phyloP scores from a whole-genome alignment of 441 rosid genomes.

The Croton laevigatus region DNA sequence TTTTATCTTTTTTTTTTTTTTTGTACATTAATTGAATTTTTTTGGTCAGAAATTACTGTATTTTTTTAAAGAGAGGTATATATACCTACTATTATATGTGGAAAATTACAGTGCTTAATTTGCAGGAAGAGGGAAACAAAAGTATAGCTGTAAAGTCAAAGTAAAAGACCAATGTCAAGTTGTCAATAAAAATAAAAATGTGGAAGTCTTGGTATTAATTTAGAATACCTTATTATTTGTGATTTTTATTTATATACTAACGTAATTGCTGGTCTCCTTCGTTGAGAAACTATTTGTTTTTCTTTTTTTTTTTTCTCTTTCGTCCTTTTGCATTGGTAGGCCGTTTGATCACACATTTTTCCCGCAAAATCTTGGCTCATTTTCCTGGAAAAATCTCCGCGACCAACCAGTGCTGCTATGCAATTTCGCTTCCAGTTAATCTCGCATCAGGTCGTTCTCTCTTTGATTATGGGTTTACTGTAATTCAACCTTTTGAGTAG shows the following conservation, averaged over 20 bases:
- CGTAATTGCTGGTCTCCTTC: not conserved
- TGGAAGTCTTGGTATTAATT: not conserved
- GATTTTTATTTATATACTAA: too few species aligned
- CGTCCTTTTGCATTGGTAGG: not conserved
- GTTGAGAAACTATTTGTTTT: too few species aligned
- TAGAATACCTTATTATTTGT: not conserved
- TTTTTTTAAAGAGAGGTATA: too few species aligned
- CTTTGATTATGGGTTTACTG: not conserved
- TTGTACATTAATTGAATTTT: too few species aligned
- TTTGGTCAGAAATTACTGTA: too few species aligned
- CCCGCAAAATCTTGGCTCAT: not conserved
- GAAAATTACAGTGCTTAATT: too few species aligned
- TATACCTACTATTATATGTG: too few species aligned
- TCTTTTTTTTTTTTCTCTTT: not conserved
- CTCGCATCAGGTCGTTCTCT: not conserved
- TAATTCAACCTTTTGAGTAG: not conserved
- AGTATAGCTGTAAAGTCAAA: conserved; percentile 1
- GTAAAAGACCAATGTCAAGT: not conserved
- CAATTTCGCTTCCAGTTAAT: not conserved
- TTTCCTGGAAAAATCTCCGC: not conserved
- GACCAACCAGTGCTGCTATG: not conserved
- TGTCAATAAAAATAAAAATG: not conserved
- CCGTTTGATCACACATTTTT: not conserved
- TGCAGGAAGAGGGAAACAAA: too few species aligned
- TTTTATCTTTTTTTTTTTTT: too few species aligned